Percentiles rank a stretch among this genome's conserved stretches.
Conservation (phyloP, 73 alveolate species). For the Paramecium octaurelia region DNA sequence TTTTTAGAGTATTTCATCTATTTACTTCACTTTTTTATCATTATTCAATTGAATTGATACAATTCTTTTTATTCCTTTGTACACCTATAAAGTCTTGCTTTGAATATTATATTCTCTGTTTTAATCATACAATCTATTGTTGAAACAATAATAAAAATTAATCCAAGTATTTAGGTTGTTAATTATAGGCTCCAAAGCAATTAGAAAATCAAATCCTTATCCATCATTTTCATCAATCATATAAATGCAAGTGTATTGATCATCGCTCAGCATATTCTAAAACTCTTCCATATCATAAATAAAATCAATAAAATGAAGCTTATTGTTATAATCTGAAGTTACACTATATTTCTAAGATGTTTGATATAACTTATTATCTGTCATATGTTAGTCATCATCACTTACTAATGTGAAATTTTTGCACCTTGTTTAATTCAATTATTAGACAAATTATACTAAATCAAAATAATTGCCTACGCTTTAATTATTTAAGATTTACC, state of each 20-base stretch:
- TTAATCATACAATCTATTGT: not conserved
- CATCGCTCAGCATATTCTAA: not conserved
- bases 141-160: not conserved
- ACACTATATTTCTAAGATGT: not conserved
- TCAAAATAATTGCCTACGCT: not conserved
- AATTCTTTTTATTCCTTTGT: constrained; percentile 1
- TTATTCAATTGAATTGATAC: not conserved
- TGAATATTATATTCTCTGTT: not conserved
- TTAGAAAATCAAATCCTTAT: not conserved
- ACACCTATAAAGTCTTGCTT: not conserved
- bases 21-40: constrained; percentile 9
- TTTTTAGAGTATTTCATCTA: constrained; percentile 18
- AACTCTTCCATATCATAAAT: constrained; percentile 32
- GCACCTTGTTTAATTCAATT: not conserved
- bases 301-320: not conserved
- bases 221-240: constrained; percentile 1
- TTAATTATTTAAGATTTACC: not conserved
- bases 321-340: not conserved
- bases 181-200: not conserved
- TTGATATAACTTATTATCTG: not conserved
- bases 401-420: not conserved
- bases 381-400: not conserved
- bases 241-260: not conserved
- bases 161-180: constrained; percentile 1
- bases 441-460: not conserved